Conservation (phyloP, 1,139 yeast genomes). For the Taphrina pruni region DNA sequence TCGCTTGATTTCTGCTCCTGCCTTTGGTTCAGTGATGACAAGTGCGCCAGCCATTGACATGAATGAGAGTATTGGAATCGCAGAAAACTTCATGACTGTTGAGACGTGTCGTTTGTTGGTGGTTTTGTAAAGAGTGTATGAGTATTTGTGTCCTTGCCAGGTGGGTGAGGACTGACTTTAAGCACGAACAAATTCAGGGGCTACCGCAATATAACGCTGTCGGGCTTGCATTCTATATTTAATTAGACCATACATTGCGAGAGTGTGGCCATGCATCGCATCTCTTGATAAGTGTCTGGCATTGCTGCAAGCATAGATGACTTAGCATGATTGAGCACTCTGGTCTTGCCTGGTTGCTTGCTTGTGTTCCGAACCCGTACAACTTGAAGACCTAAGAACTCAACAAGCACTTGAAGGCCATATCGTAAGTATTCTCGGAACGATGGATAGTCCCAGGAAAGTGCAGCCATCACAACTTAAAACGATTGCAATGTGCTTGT, state of each 20-base stretch:
- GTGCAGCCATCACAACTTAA: too few relatives aligned
- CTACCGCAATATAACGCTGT: neutral
- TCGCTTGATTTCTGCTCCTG: neutral
- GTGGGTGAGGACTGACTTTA: neutral
- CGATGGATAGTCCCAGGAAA: too few relatives aligned
- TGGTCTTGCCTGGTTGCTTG: too few relatives aligned
- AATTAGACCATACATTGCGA: neutral
- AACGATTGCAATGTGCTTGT: too few relatives aligned
- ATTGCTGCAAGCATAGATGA: too few relatives aligned
- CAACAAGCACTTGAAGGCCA: too few relatives aligned
- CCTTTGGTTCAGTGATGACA: constrained; percentile 9
- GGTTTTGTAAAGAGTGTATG: neutral
- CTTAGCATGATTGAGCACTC: too few relatives aligned
- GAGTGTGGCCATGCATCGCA: neutral
- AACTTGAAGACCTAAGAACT: too few relatives aligned
- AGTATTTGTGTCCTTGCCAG: constrained; percentile 7
- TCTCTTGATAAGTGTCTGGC: too few relatives aligned
- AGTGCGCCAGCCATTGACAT: neutral
- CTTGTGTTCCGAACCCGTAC: too few relatives aligned
- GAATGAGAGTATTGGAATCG: neutral
- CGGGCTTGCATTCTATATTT: constrained; percentile 1
- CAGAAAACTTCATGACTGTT: constrained; percentile 13
- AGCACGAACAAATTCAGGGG: neutral
- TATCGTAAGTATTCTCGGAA: too few relatives aligned
- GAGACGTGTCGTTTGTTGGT: constrained; percentile 3